These are phyloP conservation scores for Ophidiomyces ophidiicola DNA, from an alignment of 2,329 filamentous ascomycete genomes.

Conservation along the genomic window DNA sequence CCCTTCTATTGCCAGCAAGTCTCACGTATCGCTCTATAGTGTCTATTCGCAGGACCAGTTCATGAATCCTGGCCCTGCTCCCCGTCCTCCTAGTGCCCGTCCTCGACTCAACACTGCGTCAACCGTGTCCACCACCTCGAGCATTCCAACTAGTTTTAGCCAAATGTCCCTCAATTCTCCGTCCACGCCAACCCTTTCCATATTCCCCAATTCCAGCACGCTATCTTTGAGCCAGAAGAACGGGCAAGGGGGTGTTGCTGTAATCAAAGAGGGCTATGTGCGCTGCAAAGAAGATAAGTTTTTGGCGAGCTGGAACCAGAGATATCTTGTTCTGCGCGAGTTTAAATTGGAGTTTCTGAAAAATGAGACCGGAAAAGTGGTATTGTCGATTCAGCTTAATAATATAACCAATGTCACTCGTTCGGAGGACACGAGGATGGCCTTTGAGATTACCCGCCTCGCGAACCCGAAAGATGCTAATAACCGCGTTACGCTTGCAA, in stretches of 20 bases:
- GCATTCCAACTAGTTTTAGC: conserved; percentile 54
- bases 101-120: conserved; percentile 67
- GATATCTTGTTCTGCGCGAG: conserved; percentile 83
- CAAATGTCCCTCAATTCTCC: conserved; percentile 60
- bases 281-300: conserved; percentile 65
- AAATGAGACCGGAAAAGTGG: conserved; percentile 72
- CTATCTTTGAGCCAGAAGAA: conserved; percentile 53
- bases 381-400: conserved; percentile 71
- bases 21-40: conserved; percentile 24
- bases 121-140: conserved; percentile 60
- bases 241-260: conserved; percentile 54
- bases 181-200: conserved; percentile 50
- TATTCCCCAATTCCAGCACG: conserved; percentile 58
- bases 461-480: conserved; percentile 48
- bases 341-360: conserved; percentile 92
- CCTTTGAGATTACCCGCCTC: conserved; percentile 80
- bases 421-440: conserved; percentile 80
- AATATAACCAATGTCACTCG: conserved; percentile 84
- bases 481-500: conserved; percentile 56
- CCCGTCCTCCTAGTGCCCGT: conserved; percentile 72
- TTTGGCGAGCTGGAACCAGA: conserved; percentile 77
- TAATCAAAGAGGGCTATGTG: conserved; percentile 54
- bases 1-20: neutral
- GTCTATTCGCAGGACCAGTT: conserved; percentile 58
- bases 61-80: conserved; percentile 94